Conservation (phyloP, 1,284 basidiomycete species). For the Ceratobasidium sp. region DNA sequence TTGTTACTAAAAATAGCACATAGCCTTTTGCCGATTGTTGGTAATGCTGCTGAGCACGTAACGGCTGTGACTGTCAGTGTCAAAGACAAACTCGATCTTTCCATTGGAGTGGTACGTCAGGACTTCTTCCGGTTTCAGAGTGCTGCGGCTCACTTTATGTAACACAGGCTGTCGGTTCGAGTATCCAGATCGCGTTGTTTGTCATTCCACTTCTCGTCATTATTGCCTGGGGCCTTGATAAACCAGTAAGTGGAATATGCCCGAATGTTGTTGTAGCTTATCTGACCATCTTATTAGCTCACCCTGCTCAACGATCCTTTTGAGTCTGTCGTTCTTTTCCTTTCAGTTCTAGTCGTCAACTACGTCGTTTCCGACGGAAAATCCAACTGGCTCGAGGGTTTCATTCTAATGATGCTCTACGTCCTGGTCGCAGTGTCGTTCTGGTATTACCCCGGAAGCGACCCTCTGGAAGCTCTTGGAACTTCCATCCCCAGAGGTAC, state of each 20-base stretch:
- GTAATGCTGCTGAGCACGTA: conserved; percentile 55
- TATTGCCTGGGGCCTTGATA: conserved; percentile 72
- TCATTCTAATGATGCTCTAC: conserved; percentile 79
- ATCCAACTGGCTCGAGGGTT: conserved; percentile 59
- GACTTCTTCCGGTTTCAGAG: conserved; percentile 54
- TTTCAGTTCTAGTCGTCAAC: conserved; percentile 62
- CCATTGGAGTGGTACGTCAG: conserved; percentile 58
- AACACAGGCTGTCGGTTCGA: conserved; percentile 81
- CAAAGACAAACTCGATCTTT: conserved; percentile 56
- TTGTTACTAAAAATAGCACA: conserved; percentile 52
- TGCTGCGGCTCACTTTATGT: background rate
- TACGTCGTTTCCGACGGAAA: conserved; percentile 49
- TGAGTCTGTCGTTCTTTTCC: conserved; percentile 67
- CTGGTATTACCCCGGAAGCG: conserved; percentile 61
- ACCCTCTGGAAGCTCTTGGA: conserved; percentile 34
- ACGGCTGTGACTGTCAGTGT: conserved; percentile 55
- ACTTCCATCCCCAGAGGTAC: background rate
- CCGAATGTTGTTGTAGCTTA: too few species aligned
- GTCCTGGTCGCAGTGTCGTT: conserved; percentile 72
- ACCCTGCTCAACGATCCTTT: conserved; percentile 76
- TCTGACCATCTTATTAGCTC: conserved; percentile 52
- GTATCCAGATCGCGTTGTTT: conserved; percentile 91
- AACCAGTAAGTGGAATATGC: conserved; percentile 52
- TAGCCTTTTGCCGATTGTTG: conserved; percentile 57
- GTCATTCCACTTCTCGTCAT: conserved; percentile 79